A percentile compares a stretch with the other conserved stretches of the same genome.
Conservation (phyloP, 163 green algal genomes). For the Volvox carteri region DNA sequence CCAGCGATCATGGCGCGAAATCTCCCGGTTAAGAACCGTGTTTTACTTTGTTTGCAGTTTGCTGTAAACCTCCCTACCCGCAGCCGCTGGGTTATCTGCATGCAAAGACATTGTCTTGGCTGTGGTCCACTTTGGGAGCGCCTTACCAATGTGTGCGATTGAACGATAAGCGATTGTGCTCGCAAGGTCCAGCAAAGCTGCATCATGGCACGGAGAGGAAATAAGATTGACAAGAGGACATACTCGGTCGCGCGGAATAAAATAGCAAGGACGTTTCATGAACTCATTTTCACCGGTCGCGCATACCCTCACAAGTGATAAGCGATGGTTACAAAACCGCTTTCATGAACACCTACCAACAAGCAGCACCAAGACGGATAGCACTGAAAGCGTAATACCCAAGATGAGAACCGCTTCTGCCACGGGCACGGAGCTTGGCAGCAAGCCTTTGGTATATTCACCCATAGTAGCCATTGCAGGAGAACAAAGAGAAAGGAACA, state of each 20-base stretch:
- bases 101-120: background rate
- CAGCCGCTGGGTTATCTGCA: background rate
- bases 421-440: background rate
- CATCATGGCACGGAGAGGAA: too few species aligned
- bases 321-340: background rate
- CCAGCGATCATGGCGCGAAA: too few species aligned
- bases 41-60: background rate
- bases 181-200: background rate
- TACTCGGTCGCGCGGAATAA: background rate
- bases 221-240: background rate
- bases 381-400: background rate
- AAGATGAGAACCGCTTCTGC: background rate
- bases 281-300: too few species aligned
- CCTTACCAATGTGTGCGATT: constrained; percentile 15
- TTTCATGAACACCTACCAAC: background rate
- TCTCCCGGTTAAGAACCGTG: too few species aligned
- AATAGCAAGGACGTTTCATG: background rate
- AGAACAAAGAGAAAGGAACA: background rate
- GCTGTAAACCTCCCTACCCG: background rate
- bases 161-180: background rate
- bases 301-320: background rate
- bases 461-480: background rate
- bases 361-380: background rate
- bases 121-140: background rate
- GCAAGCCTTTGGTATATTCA: constrained; percentile 4